Evolutionary conservation across 495 filamentous ascomycete genomes (phyloP).

Genomic region (Annulohypoxylon stygium): DNA sequence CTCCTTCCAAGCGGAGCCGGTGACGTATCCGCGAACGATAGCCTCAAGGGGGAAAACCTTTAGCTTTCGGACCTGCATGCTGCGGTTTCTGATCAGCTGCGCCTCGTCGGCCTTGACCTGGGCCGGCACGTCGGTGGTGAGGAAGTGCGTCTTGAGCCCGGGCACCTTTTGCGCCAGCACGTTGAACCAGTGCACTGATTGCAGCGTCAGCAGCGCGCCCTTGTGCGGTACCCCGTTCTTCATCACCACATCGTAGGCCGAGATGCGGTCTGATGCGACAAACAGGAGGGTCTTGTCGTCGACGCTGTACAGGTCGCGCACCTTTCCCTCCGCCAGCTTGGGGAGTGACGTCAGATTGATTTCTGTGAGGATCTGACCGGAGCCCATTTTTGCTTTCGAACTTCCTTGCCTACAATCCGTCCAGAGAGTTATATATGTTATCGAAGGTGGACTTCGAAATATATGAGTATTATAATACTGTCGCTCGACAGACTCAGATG

Average conservation of each 20-base stretch:
- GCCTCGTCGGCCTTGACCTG: constrained; percentile 60
- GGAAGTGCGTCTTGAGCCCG: constrained; percentile 78
- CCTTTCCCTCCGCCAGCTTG: constrained; percentile 69
- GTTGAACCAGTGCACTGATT: constrained; percentile 88
- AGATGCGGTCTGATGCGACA: constrained; percentile 91
- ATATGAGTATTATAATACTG: too few species aligned
- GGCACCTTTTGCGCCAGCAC: constrained; percentile 76
- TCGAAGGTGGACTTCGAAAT: neutral
- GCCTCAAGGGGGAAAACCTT: constrained; percentile 90
- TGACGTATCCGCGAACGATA: constrained; percentile 88
- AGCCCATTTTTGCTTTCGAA: constrained; percentile 18
- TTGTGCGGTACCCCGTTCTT: constrained; percentile 88
- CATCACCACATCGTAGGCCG: constrained; percentile 94
- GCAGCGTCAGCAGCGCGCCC: constrained; percentile 84
- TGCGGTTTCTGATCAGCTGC: constrained; percentile 71
- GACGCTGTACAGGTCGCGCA: constrained; percentile 84
- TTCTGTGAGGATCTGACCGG: constrained; percentile 22
- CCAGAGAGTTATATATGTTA: neutral
- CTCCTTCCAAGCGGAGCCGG: constrained; percentile 91
- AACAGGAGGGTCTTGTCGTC: constrained; percentile 85
- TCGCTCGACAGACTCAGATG: neutral
- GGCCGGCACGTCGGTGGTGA: constrained; percentile 75
- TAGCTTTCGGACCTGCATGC: constrained; percentile 85
- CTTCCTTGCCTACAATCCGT: neutral
- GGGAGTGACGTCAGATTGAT: constrained; percentile 30